Evolutionary conservation across 805 yeast genomes (phyloP).

Genomic region (Candida vaughaniae): DNA sequence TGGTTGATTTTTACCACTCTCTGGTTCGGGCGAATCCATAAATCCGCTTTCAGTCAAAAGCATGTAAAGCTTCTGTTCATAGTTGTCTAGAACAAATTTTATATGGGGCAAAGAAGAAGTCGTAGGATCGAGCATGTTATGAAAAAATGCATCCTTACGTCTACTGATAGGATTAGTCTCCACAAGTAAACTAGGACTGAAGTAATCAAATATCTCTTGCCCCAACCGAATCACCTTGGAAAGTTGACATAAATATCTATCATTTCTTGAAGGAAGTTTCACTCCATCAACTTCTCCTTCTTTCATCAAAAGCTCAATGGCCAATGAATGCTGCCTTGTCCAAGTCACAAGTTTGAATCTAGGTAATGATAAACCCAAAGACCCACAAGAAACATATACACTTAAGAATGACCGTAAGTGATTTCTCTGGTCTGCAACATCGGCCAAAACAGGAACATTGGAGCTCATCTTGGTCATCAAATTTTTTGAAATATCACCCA

Average conservation of each 20-base stretch:
- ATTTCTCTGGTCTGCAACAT: constrained; percentile 23
- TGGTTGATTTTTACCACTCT: constrained; percentile 17
- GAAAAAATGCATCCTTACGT: constrained; percentile 12
- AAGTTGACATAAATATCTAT: constrained; percentile 44
- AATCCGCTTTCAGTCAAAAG: constrained; percentile 42
- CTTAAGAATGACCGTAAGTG: constrained; percentile 44
- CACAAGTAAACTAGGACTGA: constrained; percentile 25
- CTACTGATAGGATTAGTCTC: constrained; percentile 10
- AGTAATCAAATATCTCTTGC: constrained; percentile 46
- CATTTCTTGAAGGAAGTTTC: constrained; percentile 25
- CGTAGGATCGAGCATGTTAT: constrained; percentile 14
- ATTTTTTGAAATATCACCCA: constrained; percentile 33
- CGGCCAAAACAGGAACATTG: constrained; percentile 19
- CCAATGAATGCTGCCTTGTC: constrained; percentile 44
- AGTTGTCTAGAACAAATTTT: constrained; percentile 31
- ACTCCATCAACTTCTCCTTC: constrained; percentile 17
- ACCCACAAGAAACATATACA: constrained; percentile 51
- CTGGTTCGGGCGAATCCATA: constrained; percentile 22
- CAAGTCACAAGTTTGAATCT: constrained; percentile 50
- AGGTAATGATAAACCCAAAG: constrained; percentile 50
- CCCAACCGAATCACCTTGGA: constrained; percentile 48
- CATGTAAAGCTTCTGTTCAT: constrained; percentile 41
- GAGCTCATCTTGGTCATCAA: constrained; percentile 1
- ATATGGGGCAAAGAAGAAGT: constrained; percentile 15
- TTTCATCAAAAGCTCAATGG: constrained; percentile 15